phyloP scores from a whole-genome alignment of 495 filamentous ascomycete species.

The Tuber aestivum region DNA sequence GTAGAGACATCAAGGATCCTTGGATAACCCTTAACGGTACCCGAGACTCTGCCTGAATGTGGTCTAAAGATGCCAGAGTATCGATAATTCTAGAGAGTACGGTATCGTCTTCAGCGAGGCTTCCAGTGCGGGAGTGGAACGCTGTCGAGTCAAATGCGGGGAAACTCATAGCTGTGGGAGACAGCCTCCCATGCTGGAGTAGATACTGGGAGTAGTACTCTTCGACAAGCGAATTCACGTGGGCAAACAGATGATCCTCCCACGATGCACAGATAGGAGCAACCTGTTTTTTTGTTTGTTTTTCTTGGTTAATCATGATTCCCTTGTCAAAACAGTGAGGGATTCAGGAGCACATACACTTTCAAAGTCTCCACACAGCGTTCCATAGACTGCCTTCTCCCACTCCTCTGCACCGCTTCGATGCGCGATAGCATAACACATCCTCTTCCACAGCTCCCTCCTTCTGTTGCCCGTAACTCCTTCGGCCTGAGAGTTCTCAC shows the following conservation, averaged over 20 bases:
- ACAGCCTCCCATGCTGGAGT: constrained; percentile 18
- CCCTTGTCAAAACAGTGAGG: background rate
- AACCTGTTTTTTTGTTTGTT: constrained; percentile 31
- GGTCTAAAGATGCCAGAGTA: constrained; percentile 21
- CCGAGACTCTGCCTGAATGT: constrained; percentile 23
- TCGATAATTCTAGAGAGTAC: constrained; percentile 40
- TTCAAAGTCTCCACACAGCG: constrained; percentile 74
- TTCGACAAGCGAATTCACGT: constrained; percentile 72
- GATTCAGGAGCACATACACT: constrained; percentile 48
- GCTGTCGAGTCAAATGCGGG: constrained; percentile 39
- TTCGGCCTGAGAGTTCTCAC: background rate
- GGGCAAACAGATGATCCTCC: constrained; percentile 87
- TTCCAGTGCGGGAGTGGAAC: constrained; percentile 27
- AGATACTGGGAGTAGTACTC: constrained; percentile 39
- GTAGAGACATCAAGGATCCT: constrained; percentile 35
- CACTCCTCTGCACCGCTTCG: constrained; percentile 64
- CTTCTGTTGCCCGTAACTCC: constrained; percentile 44
- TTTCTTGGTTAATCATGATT: constrained; percentile 8
- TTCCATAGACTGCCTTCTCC: constrained; percentile 81
- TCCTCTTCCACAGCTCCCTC: constrained; percentile 67
- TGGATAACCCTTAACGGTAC: constrained; percentile 39
- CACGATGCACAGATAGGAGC: constrained; percentile 69
- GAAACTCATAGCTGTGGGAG: constrained; percentile 31
- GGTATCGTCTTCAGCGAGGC: constrained; percentile 21
- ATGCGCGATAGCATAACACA: constrained; percentile 69